Evolutionary conservation across 306 rosid genomes (phyloP), one percentile per base, ranked within the genome.

Genomic region (Castanea crenata): DNA sequence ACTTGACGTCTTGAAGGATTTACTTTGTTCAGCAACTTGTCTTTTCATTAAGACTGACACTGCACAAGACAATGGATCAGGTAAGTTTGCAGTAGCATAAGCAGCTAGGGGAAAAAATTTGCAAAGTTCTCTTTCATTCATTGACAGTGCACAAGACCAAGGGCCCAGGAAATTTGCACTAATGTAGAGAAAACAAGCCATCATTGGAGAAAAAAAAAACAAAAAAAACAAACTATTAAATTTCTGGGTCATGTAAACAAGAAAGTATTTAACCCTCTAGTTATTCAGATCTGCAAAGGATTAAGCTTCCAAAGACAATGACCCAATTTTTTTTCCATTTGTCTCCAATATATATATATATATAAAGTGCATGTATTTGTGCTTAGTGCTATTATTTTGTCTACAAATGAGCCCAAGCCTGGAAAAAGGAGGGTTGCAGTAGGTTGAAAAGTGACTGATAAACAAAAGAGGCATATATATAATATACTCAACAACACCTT

Each of bases 11-110:
- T 76, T 72, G 35, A 59, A 57, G 58, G 78, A 73, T 70, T 52
- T 57, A 11, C 67, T 81, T 81, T 85, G 80, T 81, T 83, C 87
- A 64, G 91, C 74, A 83, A 74, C 78, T 86, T 75, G 84, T 64
- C 88, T 90, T 89, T 89, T 92, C 90, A 78, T 85, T 78, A 91
- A 86, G 80, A 93, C 52, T 38, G 97, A 93, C 71, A 78, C 99
- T 93, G 97, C 86, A 89, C 55, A 69, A 73, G 63, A 74, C 69
- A 7, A 75, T 19, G 72, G 52, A 25, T 21, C 15, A 34, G n/a
- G 16, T 68, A 34, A 68, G 72, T 68, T n/a, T 38, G 51, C 69
- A 9, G 52, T n/a, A 9, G 21, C 76, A 27, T 78, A 51, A 54
- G 68, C 72, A 78, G 74, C 27, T 8, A 35, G 23, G n/a, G 38